These are phyloP conservation scores for Jacaranda mimosifolia DNA, from an alignment of 257 asterid genomes.

Conservation along the genomic window DNA sequence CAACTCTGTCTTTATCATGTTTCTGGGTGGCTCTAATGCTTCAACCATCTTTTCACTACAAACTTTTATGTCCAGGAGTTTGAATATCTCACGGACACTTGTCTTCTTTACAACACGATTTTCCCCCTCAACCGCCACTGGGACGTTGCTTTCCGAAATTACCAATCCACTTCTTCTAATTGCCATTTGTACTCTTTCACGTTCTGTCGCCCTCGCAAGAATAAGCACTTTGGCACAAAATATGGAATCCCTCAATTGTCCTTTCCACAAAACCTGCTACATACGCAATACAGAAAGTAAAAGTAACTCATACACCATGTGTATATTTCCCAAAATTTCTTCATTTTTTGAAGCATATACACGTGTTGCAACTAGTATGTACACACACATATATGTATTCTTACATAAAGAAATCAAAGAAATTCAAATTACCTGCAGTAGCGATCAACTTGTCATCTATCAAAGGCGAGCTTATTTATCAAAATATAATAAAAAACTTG, in stretches of 20 bases:
- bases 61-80: constrained; percentile 53
- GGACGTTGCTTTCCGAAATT: constrained; percentile 39
- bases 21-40: constrained; percentile 62
- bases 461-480: too few relatives aligned
- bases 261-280: too few relatives aligned
- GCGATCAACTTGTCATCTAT: constrained; percentile 46
- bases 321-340: neutral
- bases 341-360: neutral
- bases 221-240: constrained; percentile 68
- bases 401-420: neutral
- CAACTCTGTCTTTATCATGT: constrained; percentile 55
- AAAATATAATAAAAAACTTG: too few relatives aligned
- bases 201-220: constrained; percentile 48
- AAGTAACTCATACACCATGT: too few relatives aligned
- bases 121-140: constrained; percentile 45
- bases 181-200: constrained; percentile 46
- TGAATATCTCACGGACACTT: constrained; percentile 62
- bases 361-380: too few relatives aligned
- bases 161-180: constrained; percentile 55
- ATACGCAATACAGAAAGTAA: neutral
- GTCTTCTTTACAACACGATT: constrained; percentile 41
- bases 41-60: constrained; percentile 44
- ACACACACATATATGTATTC: neutral
- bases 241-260: constrained; percentile 3
- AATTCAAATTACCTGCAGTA: constrained; percentile 45